These are phyloP conservation scores for Rhizophora apiculata DNA, from an alignment of 345 rosid genomes.

Conservation along the genomic window DNA sequence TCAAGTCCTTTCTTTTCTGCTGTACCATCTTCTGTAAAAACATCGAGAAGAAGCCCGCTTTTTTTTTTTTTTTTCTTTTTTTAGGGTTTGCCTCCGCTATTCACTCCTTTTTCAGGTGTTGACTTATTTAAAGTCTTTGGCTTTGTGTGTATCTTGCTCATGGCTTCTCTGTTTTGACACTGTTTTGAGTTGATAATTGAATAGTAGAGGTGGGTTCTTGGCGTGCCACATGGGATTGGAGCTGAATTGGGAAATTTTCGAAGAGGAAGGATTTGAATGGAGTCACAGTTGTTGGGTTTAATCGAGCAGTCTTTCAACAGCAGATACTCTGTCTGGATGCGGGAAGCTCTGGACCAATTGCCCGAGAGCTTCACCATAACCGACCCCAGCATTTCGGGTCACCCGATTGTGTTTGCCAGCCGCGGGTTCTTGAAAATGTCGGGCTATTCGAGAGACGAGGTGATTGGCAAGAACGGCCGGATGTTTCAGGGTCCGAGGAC, in stretches of 20 bases:
- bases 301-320: constrained; percentile 47
- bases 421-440: constrained; percentile 69
- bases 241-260: constrained; percentile 14
- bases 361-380: constrained; percentile 80
- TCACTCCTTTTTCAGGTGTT: too few species aligned
- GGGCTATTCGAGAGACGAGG: constrained; percentile 61
- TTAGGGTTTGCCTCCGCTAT: background rate
- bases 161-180: background rate
- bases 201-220: background rate
- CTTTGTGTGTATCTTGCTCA: background rate
- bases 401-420: constrained; percentile 92
- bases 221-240: constrained; percentile 67
- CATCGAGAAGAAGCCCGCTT: background rate
- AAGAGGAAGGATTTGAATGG: constrained; percentile 44
- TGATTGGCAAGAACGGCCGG: constrained; percentile 76
- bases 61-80: background rate
- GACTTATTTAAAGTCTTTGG: too few species aligned
- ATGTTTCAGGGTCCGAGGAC: constrained; percentile 80
- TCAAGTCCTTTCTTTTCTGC: constrained; percentile 2
- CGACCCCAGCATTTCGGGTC: constrained; percentile 76
- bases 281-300: constrained; percentile 41
- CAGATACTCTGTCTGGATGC: constrained; percentile 52
- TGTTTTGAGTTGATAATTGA: background rate
- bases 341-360: constrained; percentile 68
- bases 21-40: background rate